These are phyloP conservation scores for Alopecurus myosuroides DNA, from an alignment of 176 grass and related monocot species.

Conservation along the genomic window DNA sequence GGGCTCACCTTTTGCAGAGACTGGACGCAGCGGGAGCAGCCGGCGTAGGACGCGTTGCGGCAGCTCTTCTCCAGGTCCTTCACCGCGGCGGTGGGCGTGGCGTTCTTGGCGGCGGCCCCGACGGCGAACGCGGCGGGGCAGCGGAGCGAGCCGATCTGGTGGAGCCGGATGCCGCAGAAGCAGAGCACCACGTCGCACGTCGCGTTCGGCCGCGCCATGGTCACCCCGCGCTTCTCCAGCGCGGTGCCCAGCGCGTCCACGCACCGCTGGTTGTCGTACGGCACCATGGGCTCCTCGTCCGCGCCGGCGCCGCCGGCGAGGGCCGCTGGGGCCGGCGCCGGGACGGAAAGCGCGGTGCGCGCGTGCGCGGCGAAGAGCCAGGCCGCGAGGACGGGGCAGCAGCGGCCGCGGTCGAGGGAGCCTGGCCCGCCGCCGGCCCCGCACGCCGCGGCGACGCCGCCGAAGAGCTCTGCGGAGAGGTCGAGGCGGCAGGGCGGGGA, in stretches of 20 bases:
- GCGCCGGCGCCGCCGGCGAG: background rate
- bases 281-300: slow-evolving; percentile 75
- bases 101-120: slow-evolving; percentile 41
- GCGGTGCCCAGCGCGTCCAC: slow-evolving; percentile 79
- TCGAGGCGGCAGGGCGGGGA: slow-evolving; percentile 84
- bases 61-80: slow-evolving; percentile 84
- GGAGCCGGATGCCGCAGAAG: slow-evolving; percentile 98
- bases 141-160: slow-evolving; percentile 94
- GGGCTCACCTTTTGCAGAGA: slow-evolving; percentile 76
- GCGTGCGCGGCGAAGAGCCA: slow-evolving; percentile 99
- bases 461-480: slow-evolving; percentile 94
- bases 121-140: slow-evolving; percentile 88
- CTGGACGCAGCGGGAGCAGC: slow-evolving; percentile 81
- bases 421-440: slow-evolving; percentile 35
- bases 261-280: slow-evolving; percentile 95
- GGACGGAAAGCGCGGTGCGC: slow-evolving; percentile 69
- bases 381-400: slow-evolving; percentile 94
- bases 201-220: slow-evolving; percentile 58
- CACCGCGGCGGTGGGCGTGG: slow-evolving; percentile 78
- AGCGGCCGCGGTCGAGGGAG: slow-evolving; percentile 72
- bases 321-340: slow-evolving; percentile 28
- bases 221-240: slow-evolving; percentile 63
- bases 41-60: slow-evolving; percentile 86
- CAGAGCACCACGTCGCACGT: slow-evolving; percentile 92
- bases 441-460: slow-evolving; percentile 87